Evolutionary conservation across 2,329 filamentous ascomycete species (phyloP), one percentile per base, ranked within the genome.

Genomic region (Metarhizium guizhouense): DNA sequence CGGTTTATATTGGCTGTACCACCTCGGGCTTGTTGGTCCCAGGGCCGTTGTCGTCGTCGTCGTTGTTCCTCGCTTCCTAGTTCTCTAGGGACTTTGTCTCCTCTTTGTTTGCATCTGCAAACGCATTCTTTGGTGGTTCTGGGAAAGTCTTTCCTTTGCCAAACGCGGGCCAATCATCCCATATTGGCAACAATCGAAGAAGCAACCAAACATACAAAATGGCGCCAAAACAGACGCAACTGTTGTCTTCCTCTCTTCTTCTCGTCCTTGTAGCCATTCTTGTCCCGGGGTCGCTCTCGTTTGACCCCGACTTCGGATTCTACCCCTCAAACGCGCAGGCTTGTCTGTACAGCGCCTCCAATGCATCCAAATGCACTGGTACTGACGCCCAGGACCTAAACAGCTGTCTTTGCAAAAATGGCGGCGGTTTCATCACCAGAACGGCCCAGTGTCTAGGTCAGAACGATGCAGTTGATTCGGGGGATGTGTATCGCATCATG

Each of bases 401-500:
- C 60, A 53, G 63, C 2, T 82, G 79, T 54, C 69, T 81, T 2
- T 82, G 79, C 62, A 63, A 65, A 58, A 79, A 81, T 56, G 67
- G 70, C 36, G 74, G 74, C 54, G 68, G 74, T 59, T 82, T 81
- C 63, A 67, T 81, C 57, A 74, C 72, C 20, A 70, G 70, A 38
- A 62, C 76, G 2, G 79, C 78, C 3, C 60, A 58, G 13, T 82
- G 79, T 59, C 63, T 82, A 13, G 76, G 73, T 7, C 56, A 62
- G 16, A 38, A 62, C 3, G 63, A 61, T 18, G 62, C 65, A 0
- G 60, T 25, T 25, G 74, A 80, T 48, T 59, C 80, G 6, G 58
- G 65, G 14, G 55, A 63, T 16, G 75, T 77, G 16, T 82, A 77
- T 60, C 61, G 65, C 6, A 75, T 66, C 3, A 72, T 82, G 69